phyloP scores from a whole-genome alignment of 495 filamentous ascomycete species.

The Usnea hakonensis region DNA sequence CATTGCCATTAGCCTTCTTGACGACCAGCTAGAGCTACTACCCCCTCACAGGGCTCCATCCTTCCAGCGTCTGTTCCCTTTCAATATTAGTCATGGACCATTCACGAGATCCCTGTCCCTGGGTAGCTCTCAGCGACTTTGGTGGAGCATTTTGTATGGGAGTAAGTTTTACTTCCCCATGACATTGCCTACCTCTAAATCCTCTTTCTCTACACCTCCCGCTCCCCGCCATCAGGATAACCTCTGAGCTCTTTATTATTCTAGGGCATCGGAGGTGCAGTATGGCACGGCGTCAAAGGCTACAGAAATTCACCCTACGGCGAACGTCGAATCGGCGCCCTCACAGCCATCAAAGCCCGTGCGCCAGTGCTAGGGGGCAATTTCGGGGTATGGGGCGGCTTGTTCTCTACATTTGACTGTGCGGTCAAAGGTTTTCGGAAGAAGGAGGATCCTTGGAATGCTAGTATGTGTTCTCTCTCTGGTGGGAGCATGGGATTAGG shows the following conservation, averaged over 20 bases:
- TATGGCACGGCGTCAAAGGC: constrained; percentile 98
- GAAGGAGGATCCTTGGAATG: constrained; percentile 97
- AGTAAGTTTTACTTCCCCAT: constrained; percentile 46
- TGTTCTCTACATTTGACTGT: constrained; percentile 93
- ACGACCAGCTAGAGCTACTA: neutral
- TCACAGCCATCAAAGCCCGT: constrained; percentile 95
- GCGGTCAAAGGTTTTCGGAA: constrained; percentile 91
- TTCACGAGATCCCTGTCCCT: constrained; percentile 89
- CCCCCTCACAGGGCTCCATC: neutral
- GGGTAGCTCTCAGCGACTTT: constrained; percentile 93
- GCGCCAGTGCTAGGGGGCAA: constrained; percentile 95
- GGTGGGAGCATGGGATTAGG: constrained; percentile 4
- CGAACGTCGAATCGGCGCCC: constrained; percentile 87
- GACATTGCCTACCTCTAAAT: neutral
- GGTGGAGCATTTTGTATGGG: constrained; percentile 98
- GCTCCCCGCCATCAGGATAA: neutral
- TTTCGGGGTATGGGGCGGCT: constrained; percentile 94
- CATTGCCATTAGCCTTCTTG: neutral
- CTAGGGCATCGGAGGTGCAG: constrained; percentile 79
- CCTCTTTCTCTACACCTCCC: neutral
- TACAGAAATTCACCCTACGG: constrained; percentile 85
- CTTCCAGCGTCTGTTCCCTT: constrained; percentile 1
- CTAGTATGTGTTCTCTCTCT: constrained; percentile 49
- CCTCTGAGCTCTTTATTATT: neutral
- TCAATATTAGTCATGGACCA: constrained; percentile 66